Conservation (phyloP, 2,329 filamentous ascomycete species). For the Penicillium aurantiogriseum region DNA sequence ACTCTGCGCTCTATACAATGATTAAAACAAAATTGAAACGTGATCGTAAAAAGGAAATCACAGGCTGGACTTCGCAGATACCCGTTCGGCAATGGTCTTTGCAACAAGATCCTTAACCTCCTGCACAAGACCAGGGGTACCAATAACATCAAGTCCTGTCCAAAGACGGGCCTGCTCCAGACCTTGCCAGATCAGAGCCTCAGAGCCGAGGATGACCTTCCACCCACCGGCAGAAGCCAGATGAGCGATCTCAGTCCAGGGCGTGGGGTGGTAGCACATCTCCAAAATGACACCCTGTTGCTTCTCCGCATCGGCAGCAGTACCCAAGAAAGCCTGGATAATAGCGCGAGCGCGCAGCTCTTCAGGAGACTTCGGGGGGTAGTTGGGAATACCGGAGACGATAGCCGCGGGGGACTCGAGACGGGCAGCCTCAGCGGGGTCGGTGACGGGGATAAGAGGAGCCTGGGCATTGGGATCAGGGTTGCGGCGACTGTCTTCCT, state of each 20-base stretch:
- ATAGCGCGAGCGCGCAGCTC: slow-evolving; percentile 63
- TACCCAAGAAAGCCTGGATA: slow-evolving; percentile 39
- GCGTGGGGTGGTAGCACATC: slow-evolving; percentile 78
- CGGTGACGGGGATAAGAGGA: slow-evolving; percentile 59
- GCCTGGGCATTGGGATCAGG: slow-evolving; percentile 36
- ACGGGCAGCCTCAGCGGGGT: slow-evolving; percentile 57
- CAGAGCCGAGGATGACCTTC: slow-evolving; percentile 73
- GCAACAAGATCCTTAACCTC: slow-evolving; percentile 57
- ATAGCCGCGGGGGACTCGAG: slow-evolving; percentile 64
- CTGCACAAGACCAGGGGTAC: slow-evolving; percentile 56
- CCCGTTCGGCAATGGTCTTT: slow-evolving; percentile 46
- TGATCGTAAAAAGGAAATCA: slow-evolving; percentile 16
- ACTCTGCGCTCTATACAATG: slow-evolving; percentile 26
- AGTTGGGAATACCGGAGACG: slow-evolving; percentile 73
- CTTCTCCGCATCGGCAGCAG: slow-evolving; percentile 21
- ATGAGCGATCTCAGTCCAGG: slow-evolving; percentile 65
- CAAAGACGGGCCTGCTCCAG: slow-evolving; percentile 64
- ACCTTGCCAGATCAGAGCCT: slow-evolving; percentile 75
- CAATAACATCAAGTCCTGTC: slow-evolving; percentile 60
- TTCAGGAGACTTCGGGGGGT: slow-evolving; percentile 62
- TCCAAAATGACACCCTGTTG: slow-evolving; percentile 70
- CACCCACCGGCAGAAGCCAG: slow-evolving; percentile 63
- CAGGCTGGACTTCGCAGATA: slow-evolving; percentile 27
- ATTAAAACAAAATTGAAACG: slow-evolving; percentile 11
- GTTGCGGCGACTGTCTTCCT: slow-evolving; percentile 61